Evolutionary conservation across 495 filamentous ascomycete species (phyloP).

Genomic region (Aspergillus bridgeri): DNA sequence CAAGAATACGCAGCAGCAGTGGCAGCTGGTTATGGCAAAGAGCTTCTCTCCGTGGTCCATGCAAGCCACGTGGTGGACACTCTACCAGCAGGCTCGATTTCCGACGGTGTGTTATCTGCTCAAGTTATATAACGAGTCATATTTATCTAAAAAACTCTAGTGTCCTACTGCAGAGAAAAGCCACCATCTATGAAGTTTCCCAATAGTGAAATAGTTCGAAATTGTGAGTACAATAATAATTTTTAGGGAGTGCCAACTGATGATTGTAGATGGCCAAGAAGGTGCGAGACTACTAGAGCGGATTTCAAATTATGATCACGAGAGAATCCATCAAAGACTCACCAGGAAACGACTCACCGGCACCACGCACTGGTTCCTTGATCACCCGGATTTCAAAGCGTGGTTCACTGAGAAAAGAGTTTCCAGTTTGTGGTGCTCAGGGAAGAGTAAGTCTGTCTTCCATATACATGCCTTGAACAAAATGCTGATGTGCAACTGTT

Average conservation of each 20-base stretch:
- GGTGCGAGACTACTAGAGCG: background rate
- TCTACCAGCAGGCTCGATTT: background rate
- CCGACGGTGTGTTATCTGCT: background rate
- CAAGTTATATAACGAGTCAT: background rate
- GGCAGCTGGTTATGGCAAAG: constrained; percentile 31
- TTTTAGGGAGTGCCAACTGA: constrained; percentile 1
- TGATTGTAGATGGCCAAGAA: constrained; percentile 3
- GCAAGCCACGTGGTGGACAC: background rate
- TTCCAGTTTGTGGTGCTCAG: constrained; percentile 25
- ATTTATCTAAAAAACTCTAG: background rate
- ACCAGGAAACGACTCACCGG: constrained; percentile 15
- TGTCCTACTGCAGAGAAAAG: background rate
- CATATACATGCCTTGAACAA: constrained; percentile 2
- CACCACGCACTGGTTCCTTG: constrained; percentile 21
- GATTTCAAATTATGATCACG: constrained; percentile 25
- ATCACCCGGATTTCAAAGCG: constrained; percentile 19
- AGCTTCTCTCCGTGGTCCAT: constrained; percentile 21
- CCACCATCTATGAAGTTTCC: background rate
- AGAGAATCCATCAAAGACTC: constrained; percentile 18
- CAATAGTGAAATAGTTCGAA: constrained; percentile 1
- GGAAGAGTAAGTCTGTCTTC: constrained; percentile 20
- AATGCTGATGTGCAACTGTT: constrained; percentile 7
- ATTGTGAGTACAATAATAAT: constrained; percentile 2
- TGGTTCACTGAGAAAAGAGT: constrained; percentile 13
- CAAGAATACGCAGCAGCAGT: constrained; percentile 30